These are phyloP conservation scores for Penicillium glabrum DNA, from an alignment of 2,329 filamentous ascomycete species.

Conservation along the genomic window DNA sequence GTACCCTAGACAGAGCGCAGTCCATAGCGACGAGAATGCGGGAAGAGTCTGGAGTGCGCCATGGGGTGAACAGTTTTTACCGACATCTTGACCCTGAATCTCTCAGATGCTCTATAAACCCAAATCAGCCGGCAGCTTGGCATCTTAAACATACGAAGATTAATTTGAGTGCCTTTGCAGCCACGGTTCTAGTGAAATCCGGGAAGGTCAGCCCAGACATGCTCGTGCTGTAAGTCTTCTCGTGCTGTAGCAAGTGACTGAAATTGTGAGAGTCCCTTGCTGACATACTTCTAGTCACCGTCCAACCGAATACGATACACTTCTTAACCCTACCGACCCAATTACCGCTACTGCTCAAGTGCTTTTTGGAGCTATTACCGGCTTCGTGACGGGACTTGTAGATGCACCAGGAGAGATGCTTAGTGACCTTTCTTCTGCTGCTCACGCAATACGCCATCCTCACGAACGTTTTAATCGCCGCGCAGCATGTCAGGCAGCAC, in stretches of 20 bases:
- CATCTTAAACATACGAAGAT: conserved; percentile 66
- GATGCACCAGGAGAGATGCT: conserved; percentile 63
- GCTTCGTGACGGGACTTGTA: conserved; percentile 77
- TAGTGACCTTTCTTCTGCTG: conserved; percentile 52
- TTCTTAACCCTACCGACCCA: conserved; percentile 75
- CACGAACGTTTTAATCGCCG: conserved; percentile 54
- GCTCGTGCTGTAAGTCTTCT: conserved; percentile 3
- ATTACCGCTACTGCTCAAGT: conserved; percentile 76
- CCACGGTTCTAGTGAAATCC: conserved; percentile 58
- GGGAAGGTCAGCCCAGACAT: conserved; percentile 4
- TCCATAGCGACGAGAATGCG: conserved; percentile 64
- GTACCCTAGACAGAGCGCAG: conserved; percentile 55
- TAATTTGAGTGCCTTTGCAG: conserved; percentile 68
- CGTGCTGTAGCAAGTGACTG: not conserved
- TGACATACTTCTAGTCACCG: not conserved
- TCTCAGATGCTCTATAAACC: conserved; percentile 67
- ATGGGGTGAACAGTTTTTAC: conserved; percentile 67
- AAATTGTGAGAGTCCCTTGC: not conserved
- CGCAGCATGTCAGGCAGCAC: not conserved
- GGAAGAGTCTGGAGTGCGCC: conserved; percentile 61
- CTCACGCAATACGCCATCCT: conserved; percentile 45
- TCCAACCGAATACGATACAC: conserved; percentile 69
- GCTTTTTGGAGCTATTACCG: conserved; percentile 73
- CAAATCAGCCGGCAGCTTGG: conserved; percentile 70
- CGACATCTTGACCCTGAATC: conserved; percentile 62